Conservation (phyloP, 257 asterid genomes). For the Sherardia arvensis region DNA sequence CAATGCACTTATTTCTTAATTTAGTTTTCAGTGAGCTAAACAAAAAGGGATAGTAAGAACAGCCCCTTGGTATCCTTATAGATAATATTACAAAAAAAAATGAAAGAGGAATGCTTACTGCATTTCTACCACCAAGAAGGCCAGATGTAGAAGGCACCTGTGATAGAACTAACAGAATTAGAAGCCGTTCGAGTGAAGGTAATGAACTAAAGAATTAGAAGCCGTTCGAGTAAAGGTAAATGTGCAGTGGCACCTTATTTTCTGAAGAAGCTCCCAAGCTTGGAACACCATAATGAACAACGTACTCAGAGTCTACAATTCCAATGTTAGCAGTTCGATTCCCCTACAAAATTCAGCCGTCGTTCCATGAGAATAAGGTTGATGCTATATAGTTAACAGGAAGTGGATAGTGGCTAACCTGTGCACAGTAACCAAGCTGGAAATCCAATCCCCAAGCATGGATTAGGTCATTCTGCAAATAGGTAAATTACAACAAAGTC, state of each 20-base stretch:
- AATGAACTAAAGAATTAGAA: neutral
- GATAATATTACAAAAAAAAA: neutral
- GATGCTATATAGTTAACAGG: neutral
- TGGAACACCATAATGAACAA: slow-evolving; percentile 57
- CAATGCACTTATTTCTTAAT: too few relatives aligned
- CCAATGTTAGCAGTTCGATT: slow-evolving; percentile 50
- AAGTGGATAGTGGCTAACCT: slow-evolving; percentile 27
- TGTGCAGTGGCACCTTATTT: slow-evolving; percentile 28
- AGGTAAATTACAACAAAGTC: neutral
- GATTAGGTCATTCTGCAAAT: slow-evolving; percentile 55
- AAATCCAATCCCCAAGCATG: slow-evolving; percentile 76
- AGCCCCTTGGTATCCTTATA: too few relatives aligned
- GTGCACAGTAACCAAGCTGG: slow-evolving; percentile 67
- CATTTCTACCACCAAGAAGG: slow-evolving; percentile 37
- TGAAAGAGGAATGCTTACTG: slow-evolving; percentile 30
- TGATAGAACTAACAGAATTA: neutral
- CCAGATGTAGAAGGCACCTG: slow-evolving; percentile 25
- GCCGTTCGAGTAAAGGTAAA: neutral
- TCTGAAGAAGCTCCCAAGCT: slow-evolving; percentile 56
- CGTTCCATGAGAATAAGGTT: neutral
- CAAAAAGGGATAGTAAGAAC: too few relatives aligned
- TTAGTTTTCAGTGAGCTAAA: too few relatives aligned
- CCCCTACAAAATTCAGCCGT: slow-evolving; percentile 31
- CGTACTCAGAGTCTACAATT: slow-evolving; percentile 59
- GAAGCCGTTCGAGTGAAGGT: neutral